These are phyloP conservation scores for Pelargonium nanum DNA, from an alignment of 345 rosid genomes.

Conservation along the genomic window DNA sequence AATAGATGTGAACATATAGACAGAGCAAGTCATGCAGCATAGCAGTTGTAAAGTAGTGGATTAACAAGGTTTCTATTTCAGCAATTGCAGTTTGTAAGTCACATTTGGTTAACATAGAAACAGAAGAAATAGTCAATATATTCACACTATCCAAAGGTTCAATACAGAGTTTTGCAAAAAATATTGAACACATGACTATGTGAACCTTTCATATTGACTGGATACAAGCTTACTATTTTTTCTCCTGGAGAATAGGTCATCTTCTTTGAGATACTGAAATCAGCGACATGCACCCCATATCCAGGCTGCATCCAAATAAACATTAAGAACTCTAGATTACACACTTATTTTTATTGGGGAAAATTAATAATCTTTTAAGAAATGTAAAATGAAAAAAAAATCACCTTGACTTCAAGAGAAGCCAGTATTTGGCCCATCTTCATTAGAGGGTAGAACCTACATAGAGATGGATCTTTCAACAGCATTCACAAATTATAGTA, in stretches of 20 bases:
- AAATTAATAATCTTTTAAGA: conserved; percentile 1
- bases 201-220: too few species aligned
- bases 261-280: conserved; percentile 56
- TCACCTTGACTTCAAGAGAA: conserved; percentile 67
- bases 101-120: too few species aligned
- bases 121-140: too few species aligned
- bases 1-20: too few species aligned
- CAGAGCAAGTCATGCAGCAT: too few species aligned
- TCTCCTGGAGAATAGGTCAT: conserved; percentile 32
- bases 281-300: conserved; percentile 39
- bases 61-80: too few species aligned
- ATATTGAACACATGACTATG: too few species aligned
- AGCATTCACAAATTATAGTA: neutral
- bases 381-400: conserved; percentile 7
- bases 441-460: conserved; percentile 70
- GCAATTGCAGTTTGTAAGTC: too few species aligned
- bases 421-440: conserved; percentile 60
- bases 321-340: neutral
- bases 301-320: conserved; percentile 49
- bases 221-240: conserved; percentile 43
- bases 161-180: too few species aligned
- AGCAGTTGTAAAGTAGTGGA: too few species aligned
- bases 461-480: conserved; percentile 1
- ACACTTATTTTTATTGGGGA: neutral
- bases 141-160: too few species aligned